phyloP scores from a whole-genome alignment of 495 filamentous ascomycete species.

The Neurospora tetrasperma region DNA sequence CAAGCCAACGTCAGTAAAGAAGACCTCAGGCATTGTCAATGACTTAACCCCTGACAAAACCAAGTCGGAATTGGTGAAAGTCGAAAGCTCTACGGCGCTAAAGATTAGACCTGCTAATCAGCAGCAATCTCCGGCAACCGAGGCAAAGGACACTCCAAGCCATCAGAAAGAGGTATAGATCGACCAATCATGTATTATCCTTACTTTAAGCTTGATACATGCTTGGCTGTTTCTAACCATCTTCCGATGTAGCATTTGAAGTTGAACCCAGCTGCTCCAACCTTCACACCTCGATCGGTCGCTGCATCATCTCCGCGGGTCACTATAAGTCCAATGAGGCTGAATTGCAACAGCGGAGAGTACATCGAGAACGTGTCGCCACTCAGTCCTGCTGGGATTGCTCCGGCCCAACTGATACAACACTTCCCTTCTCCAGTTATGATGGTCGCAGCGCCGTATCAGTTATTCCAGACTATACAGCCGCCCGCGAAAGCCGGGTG shows the following conservation, averaged over 20 bases:
- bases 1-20: conserved; percentile 13
- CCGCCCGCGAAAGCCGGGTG: neutral
- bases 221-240: conserved; percentile 33
- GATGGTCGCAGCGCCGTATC: conserved; percentile 12
- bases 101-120: conserved; percentile 1
- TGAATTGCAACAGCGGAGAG: conserved; percentile 5
- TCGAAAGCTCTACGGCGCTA: conserved; percentile 15
- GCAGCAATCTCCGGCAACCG: conserved; percentile 7
- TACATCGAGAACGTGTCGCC: neutral
- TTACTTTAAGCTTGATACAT: conserved; percentile 22
- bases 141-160: conserved; percentile 20
- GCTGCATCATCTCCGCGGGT: neutral
- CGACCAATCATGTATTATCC: conserved; percentile 28
- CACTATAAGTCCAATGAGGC: conserved; percentile 5
- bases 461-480: conserved; percentile 3
- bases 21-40: conserved; percentile 27
- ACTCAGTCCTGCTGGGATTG: conserved; percentile 3
- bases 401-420: conserved; percentile 4
- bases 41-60: conserved; percentile 27
- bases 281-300: conserved; percentile 40
- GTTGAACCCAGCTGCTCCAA: conserved; percentile 45
- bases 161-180: conserved; percentile 41
- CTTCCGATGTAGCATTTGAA: conserved; percentile 32
- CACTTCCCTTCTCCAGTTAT: conserved; percentile 13
- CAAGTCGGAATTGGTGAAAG: conserved; percentile 27